Percentiles rank a stretch among this genome's conserved stretches.
These are phyloP conservation scores for Cryoendolithus antarcticus DNA, from an alignment of 2,329 filamentous ascomycete species.

Conservation along the genomic window DNA sequence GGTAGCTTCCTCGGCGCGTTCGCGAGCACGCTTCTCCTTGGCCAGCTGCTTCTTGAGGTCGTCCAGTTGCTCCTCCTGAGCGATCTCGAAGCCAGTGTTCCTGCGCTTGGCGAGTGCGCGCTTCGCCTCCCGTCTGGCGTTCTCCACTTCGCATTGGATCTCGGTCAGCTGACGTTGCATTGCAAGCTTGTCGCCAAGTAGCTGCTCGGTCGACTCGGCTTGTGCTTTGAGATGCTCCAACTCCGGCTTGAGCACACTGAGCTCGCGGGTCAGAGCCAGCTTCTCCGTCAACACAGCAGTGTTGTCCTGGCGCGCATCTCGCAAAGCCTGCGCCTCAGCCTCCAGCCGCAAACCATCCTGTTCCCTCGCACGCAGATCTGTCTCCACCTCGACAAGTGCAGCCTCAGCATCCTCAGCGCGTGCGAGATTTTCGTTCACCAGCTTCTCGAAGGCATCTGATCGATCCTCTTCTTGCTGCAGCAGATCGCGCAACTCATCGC, in stretches of 20 bases:
- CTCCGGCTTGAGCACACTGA: constrained; percentile 47
- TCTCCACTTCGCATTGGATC: constrained; percentile 69
- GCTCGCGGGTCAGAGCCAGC: constrained; percentile 46
- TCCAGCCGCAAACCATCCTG: constrained; percentile 47
- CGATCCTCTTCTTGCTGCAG: constrained; percentile 48
- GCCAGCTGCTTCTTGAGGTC: constrained; percentile 35
- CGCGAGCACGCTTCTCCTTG: constrained; percentile 33
- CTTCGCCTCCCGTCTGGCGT: constrained; percentile 60
- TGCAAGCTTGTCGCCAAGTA: constrained; percentile 66
- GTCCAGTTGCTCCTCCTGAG: constrained; percentile 28
- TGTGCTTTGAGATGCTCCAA: constrained; percentile 50
- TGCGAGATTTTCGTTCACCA: constrained; percentile 36
- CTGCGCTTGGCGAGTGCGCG: constrained; percentile 40
- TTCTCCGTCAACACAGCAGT: constrained; percentile 58
- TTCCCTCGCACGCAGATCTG: constrained; percentile 38
- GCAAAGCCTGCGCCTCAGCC: constrained; percentile 60
- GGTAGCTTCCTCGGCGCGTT: constrained; percentile 28
- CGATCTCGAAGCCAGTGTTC: constrained; percentile 37
- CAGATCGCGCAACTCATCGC: constrained; percentile 52
- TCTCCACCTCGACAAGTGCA: constrained; percentile 32
- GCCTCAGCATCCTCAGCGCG: constrained; percentile 37
- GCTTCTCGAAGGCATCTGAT: constrained; percentile 42
- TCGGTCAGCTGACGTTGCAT: constrained; percentile 67
- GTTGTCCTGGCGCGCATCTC: constrained; percentile 54
- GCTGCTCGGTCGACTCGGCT: constrained; percentile 48